Evolutionary conservation across 495 filamentous ascomycete species (phyloP), one percentile per base, ranked within the genome.

Genomic region (Tuber umbilicatum): DNA sequence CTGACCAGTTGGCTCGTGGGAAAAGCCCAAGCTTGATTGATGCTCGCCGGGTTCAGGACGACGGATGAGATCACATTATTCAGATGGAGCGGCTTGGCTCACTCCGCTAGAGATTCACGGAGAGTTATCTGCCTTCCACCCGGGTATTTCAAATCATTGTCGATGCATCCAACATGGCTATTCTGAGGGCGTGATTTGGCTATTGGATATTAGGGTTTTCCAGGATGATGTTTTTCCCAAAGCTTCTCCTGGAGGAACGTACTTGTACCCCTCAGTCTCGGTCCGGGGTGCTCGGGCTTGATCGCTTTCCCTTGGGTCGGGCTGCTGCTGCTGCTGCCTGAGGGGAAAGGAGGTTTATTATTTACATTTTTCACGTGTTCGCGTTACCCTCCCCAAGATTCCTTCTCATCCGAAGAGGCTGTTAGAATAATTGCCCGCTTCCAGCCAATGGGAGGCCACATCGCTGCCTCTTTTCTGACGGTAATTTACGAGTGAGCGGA

Each of bases 391-490:
- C 50, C 50, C 55, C 55, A 35, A 35, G 27, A 31, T 31, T 35
- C 55, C n/a, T 17, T 5, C n/a, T 10, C 12, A 31, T 35, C 12
- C 12, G 27, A 35, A 64, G 55, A 64, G 55, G 55, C 14, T 64
- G 55, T 64, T 35, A 35, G 35, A 35, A 35, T 64, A 5, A 31
- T 64, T 64, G 12, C 17, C 55, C n/a, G 27, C 55, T 35, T 16
- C 50, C 14, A 19, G 55, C 55, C 27, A 64, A 64, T 64, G 14
- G 19, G 55, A 35, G 31, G 55, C 55, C 55, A 16, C 55, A 35
- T 35, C 55, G 50, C 55, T 41, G 72, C 73, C 76, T 74, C 79
- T 78, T 76, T 77, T 19, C 55, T 35, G 12, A 17, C 27, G 14
- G 35, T 64, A 64, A 64, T 64, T 35, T 64, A 17, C 55, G 55